These are phyloP conservation scores for Globisporangium splendens DNA, from an alignment of 352 stramenopile species.

Conservation along the genomic window DNA sequence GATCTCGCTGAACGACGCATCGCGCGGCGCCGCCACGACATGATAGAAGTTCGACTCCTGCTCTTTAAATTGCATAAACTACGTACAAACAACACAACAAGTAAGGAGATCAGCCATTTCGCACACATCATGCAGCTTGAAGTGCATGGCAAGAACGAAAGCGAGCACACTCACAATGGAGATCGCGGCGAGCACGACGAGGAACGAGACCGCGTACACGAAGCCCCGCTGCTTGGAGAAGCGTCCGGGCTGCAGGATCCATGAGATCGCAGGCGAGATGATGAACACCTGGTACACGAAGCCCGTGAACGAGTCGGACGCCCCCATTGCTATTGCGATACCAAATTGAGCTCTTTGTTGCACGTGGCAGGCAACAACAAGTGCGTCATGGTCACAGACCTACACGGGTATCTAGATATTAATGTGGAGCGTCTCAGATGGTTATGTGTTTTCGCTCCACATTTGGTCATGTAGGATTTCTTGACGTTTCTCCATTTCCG, in stretches of 20 bases:
- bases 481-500: no score
- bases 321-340: conserved; percentile 24
- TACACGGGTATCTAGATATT: background rate
- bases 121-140: no score
- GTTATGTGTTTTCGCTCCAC: no score
- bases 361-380: background rate
- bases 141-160: background rate
- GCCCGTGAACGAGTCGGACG: conserved; percentile 59
- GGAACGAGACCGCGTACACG: conserved; percentile 93
- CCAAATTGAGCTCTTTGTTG: background rate
- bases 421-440: background rate
- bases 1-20: conserved; percentile 91
- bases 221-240: conserved; percentile 93
- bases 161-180: conserved; percentile 79
- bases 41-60: conserved; percentile 94
- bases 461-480: no score
- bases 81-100: background rate
- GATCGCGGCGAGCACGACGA: conserved; percentile 87
- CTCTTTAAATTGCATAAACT: conserved; percentile 85
- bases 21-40: conserved; percentile 86
- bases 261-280: conserved; percentile 90
- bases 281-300: conserved; percentile 74
- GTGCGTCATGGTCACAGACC: no score
- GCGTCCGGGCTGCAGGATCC: conserved; percentile 93
- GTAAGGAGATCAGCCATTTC: background rate